Conservation (phyloP, 176 grass and related monocot genomes). For the Carex scoparia region DNA sequence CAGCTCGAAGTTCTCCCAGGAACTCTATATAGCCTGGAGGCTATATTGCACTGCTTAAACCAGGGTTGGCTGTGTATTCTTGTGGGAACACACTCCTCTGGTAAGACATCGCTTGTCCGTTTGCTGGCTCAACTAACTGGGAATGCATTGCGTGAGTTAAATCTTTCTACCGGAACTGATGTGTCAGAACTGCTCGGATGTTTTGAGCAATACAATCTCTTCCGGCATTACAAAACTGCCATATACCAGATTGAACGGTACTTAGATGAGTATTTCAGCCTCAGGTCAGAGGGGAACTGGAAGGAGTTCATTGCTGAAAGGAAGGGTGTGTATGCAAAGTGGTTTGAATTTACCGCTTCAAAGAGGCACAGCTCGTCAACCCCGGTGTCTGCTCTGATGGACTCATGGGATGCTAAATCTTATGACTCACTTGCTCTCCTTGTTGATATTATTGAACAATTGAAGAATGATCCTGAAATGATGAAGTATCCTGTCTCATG, state of each 20-base stretch:
- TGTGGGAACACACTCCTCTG: slow-evolving; percentile 73
- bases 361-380: slow-evolving; percentile 41
- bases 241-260: slow-evolving; percentile 65
- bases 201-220: slow-evolving; percentile 95
- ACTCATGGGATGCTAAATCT: slow-evolving; percentile 35
- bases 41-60: slow-evolving; percentile 67
- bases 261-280: slow-evolving; percentile 67
- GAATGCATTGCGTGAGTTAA: slow-evolving; percentile 73
- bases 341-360: slow-evolving; percentile 70
- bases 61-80: slow-evolving; percentile 89
- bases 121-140: slow-evolving; percentile 87
- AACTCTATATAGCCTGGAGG: slow-evolving; percentile 62
- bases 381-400: slow-evolving; percentile 30
- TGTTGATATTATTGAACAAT: slow-evolving; percentile 57
- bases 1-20: slow-evolving; percentile 72
- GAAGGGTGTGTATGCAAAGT: slow-evolving; percentile 67
- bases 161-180: slow-evolving; percentile 87
- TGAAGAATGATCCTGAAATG: slow-evolving; percentile 58
- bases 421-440: slow-evolving; percentile 46
- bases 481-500: slow-evolving; percentile 51
- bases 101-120: slow-evolving; percentile 87
- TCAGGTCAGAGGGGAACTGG: slow-evolving; percentile 48
- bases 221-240: slow-evolving; percentile 62
- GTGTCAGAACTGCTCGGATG: slow-evolving; percentile 89
- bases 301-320: slow-evolving; percentile 45